Evolutionary conservation across 768 basidiomycete species (phyloP).

Genomic region (Boletus vinaceobasis): DNA sequence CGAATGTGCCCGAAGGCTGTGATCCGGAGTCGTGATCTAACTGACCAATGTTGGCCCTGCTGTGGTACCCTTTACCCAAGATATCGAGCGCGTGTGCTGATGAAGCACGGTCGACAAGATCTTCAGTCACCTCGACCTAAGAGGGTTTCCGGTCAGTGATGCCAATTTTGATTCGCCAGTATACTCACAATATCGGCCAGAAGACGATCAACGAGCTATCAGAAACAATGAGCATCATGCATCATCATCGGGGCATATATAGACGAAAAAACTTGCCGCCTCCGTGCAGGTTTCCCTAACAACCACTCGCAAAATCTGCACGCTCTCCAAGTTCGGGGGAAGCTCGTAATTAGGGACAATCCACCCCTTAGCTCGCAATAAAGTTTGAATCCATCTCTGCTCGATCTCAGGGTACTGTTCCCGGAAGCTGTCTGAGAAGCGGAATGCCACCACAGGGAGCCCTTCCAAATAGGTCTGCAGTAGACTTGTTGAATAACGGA

Average conservation of each 20-base stretch:
- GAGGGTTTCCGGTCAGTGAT: background rate
- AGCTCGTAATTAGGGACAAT: conserved; percentile 63
- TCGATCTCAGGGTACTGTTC: conserved; percentile 51
- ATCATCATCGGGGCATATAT: conserved; percentile 21
- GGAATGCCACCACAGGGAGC: conserved; percentile 52
- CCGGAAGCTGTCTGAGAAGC: conserved; percentile 54
- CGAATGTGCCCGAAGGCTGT: conserved; percentile 57
- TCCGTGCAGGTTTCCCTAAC: conserved; percentile 55
- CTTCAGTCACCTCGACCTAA: conserved; percentile 64
- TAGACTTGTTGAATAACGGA: background rate
- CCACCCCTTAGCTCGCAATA: conserved; percentile 49
- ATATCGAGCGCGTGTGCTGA: conserved; percentile 50
- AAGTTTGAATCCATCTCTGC: conserved; percentile 55
- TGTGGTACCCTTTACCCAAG: conserved; percentile 32
- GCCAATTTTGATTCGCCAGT: background rate
- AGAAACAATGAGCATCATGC: conserved; percentile 23
- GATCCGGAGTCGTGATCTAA: conserved; percentile 49
- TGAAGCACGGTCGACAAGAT: conserved; percentile 45
- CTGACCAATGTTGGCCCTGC: conserved; percentile 37
- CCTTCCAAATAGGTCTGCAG: conserved; percentile 45
- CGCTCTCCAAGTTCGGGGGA: conserved; percentile 46
- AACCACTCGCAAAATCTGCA: conserved; percentile 63
- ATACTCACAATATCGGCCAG: conserved; percentile 64
- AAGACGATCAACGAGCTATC: conserved; percentile 59
- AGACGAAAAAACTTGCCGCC: conserved; percentile 35